These are phyloP conservation scores for Cenchrus purpureus DNA, from an alignment of 176 grass and related monocot genomes.

Conservation along the genomic window DNA sequence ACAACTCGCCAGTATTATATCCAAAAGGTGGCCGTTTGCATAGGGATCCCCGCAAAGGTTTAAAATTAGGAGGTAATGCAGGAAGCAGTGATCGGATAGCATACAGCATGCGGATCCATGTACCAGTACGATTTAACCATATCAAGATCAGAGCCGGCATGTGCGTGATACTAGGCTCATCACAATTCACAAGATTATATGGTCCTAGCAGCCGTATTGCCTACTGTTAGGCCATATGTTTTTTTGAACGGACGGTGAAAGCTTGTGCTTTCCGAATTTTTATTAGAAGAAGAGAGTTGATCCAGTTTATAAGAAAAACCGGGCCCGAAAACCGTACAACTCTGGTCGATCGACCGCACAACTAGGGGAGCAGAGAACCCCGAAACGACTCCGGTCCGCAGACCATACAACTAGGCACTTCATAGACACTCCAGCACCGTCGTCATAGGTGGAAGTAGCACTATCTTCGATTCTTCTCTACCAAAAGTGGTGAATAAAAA, in stretches of 20 bases:
- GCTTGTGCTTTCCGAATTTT: no score
- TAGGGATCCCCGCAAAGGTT: slow-evolving; percentile 8
- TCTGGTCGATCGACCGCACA: no score
- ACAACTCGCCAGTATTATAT: slow-evolving; percentile 12
- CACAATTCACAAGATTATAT: not conserved
- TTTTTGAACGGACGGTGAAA: no score
- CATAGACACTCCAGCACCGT: not conserved
- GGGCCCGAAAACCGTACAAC: no score
- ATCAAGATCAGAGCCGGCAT: not conserved
- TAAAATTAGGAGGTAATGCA: not conserved
- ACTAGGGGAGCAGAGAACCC: no score
- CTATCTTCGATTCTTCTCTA: not conserved
- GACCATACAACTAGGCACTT: not conserved
- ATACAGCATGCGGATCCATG: not conserved
- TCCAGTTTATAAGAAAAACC: no score
- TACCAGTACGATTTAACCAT: slow-evolving; percentile 23
- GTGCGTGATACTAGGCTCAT: not conserved
- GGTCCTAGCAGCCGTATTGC: not conserved
- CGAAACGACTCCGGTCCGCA: no score
- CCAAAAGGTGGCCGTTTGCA: slow-evolving; percentile 11
- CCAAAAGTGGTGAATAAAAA: not conserved
- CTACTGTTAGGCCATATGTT: not conserved
- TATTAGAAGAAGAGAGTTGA: no score
- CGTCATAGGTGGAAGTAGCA: not conserved
- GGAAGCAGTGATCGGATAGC: not conserved